phyloP scores from a whole-genome alignment of 305 asterid genomes.

The Fraxinus xanthoxyloides region DNA sequence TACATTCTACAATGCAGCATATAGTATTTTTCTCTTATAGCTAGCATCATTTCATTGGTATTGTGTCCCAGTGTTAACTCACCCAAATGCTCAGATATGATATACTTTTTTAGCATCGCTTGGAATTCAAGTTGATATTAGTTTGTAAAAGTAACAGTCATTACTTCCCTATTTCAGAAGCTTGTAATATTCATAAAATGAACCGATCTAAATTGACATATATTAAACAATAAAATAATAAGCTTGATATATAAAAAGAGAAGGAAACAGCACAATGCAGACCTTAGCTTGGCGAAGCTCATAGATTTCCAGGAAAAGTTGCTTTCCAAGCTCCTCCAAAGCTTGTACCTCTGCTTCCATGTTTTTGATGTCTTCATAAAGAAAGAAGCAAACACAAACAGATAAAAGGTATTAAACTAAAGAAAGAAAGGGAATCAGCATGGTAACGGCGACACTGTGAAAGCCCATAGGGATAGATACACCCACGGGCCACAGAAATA shows the following conservation, averaged over 20 bases:
- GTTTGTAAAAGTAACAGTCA: not conserved
- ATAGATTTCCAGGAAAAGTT: constrained; percentile 84
- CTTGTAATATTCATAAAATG: not conserved
- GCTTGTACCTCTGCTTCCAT: constrained; percentile 93
- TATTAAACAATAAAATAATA: not conserved
- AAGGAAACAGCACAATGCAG: constrained; percentile 10
- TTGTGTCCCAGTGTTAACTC: not conserved
- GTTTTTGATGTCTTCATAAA: constrained; percentile 64
- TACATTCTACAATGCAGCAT: not conserved
- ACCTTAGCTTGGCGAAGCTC: constrained; percentile 99
- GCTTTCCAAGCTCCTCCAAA: constrained; percentile 92
- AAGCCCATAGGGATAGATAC: not conserved
- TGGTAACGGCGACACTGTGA: constrained; percentile 1
- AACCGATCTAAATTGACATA: not conserved
- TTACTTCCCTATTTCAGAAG: not conserved
- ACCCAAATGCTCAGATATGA: not conserved
- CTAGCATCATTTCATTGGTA: not conserved
- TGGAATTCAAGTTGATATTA: not conserved
- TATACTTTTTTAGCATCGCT: not conserved
- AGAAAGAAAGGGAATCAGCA: not conserved
- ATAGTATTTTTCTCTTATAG: not conserved
- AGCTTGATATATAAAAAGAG: constrained; percentile 9
- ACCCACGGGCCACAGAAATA: not conserved
- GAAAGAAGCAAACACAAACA: constrained; percentile 25
- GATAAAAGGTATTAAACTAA: not conserved